Evolutionary conservation across 148 eudicot genomes (phyloP).

Genomic region (Dianthus caryophyllus): DNA sequence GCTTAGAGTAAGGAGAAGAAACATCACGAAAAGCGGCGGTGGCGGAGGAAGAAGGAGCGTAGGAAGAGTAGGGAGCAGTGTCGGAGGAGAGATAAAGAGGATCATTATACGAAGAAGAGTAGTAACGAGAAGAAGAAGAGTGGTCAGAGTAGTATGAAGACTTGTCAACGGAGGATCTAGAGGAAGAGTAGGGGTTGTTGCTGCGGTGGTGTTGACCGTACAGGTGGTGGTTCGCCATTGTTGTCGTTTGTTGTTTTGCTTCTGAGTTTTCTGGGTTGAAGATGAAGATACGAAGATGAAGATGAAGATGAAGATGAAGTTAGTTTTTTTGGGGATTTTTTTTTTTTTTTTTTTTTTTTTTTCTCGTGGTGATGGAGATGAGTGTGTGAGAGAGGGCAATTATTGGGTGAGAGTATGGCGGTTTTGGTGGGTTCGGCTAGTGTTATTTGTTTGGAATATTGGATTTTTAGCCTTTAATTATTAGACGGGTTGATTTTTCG

Average conservation of each 20-base stretch:
- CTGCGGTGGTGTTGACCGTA: constrained; percentile 12
- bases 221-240: constrained; percentile 25
- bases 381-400: too few species aligned
- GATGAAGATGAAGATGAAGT: too few species aligned
- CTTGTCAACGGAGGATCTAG: constrained; percentile 33
- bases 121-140: constrained; percentile 29
- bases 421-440: too few species aligned
- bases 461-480: too few species aligned
- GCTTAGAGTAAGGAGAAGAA: constrained; percentile 28
- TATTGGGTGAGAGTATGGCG: too few species aligned
- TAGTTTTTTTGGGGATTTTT: too few species aligned
- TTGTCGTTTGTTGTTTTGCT: neutral
- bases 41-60: constrained; percentile 2
- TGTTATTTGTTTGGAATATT: too few species aligned
- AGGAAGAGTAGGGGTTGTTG: constrained; percentile 17
- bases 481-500: too few species aligned
- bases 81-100: constrained; percentile 20
- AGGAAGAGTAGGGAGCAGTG: neutral
- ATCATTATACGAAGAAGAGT: constrained; percentile 17
- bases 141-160: constrained; percentile 24
- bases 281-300: too few species aligned
- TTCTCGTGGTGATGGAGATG: too few species aligned
- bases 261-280: too few species aligned
- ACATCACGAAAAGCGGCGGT: constrained; percentile 17
- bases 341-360: too few species aligned